Base-by-base conservation (phyloP, 75 land plant species). In the Cunninghamia lanceolata region DNA sequence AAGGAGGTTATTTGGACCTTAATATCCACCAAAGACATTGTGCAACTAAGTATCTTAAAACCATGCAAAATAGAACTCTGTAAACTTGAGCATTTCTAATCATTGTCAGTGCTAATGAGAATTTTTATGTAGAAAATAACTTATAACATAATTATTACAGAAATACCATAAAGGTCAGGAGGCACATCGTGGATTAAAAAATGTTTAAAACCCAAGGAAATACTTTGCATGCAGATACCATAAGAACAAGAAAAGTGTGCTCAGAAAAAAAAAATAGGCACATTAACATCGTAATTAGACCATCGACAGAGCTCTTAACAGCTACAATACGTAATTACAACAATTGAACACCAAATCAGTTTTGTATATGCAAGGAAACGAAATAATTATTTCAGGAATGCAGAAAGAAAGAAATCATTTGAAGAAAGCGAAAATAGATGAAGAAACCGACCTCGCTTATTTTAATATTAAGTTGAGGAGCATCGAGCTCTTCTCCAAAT, bases 391-490 rank as follows among this genome's bases (percentile, higher is more conserved):
- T 77, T 77, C 10, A 14, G 1, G 25, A 5, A 17, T 39, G 14
- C 8, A 1, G 39, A 39, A 7, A 25, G 36, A 39, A 39, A 39
- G 9, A 77, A 39, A 21, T 28, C 46, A 45, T 10, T 28, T 10
- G 50, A 45, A 25, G 40, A n/a, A 80, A 42, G 28, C 14, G 46
- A 11, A 80, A 45, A 80, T 45, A 25, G 3, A 19, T 42, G 13
- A 25, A 79, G n/a, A 25, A 25, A n/a, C 82, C 50, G 50, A 80
- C 82, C 82, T 80, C 82, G 82, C 82, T 80, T 10, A 80, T n/a
- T 80, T 28, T 80, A 10, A 80, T 34, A 45, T 30, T n/a, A 45
- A 80, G 45, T 43, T 40, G 47, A 1, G n/a, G 13, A 30, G 82
- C 43, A 25, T 80, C 82, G 15, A n/a, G 47, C 13, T 80, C 46